Percentiles rank a stretch among this genome's conserved stretches.
phyloP scores from a whole-genome alignment of 106 monocot genomes.

The Dendrobium catenatum region DNA sequence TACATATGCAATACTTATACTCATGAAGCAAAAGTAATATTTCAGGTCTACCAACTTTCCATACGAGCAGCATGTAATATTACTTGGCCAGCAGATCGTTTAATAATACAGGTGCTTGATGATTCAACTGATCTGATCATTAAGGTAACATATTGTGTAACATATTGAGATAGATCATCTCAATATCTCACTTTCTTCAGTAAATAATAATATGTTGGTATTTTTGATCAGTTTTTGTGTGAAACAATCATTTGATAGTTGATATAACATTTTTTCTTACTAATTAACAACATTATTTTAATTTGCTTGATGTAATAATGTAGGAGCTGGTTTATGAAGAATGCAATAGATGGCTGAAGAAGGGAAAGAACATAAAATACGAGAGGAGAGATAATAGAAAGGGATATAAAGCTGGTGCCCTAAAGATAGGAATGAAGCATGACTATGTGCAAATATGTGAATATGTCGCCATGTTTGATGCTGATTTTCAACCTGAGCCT shows the following conservation, averaged over 20 bases:
- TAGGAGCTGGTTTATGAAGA: conserved; percentile 33
- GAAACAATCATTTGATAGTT: no score
- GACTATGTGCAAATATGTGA: conserved; percentile 36
- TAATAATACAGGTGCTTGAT: conserved; percentile 33
- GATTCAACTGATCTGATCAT: conserved; percentile 30
- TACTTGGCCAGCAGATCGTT: conserved; percentile 22
- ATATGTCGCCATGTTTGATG: conserved; percentile 51
- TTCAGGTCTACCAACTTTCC: conserved; percentile 22
- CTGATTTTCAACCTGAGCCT: conserved; percentile 46
- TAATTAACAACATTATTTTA: no score
- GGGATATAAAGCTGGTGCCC: conserved; percentile 56
- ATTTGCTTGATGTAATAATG: background rate
- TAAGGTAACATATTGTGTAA: conserved; percentile 9
- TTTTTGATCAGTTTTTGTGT: no score
- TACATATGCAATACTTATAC: no score
- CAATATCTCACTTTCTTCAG: no score
- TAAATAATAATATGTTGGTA: no score
- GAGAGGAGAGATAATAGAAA: conserved; percentile 35
- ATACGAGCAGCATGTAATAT: conserved; percentile 20
- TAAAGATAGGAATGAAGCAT: conserved; percentile 39
- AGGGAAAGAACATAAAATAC: conserved; percentile 39
- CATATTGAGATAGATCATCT: background rate
- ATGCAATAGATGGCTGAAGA: conserved; percentile 23
- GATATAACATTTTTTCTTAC: no score
- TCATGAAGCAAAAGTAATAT: no score